A percentile compares a stretch with the other conserved stretches of the same genome.
phyloP scores from a whole-genome alignment of 305 asterid species.

The Fraxinus paxiana region DNA sequence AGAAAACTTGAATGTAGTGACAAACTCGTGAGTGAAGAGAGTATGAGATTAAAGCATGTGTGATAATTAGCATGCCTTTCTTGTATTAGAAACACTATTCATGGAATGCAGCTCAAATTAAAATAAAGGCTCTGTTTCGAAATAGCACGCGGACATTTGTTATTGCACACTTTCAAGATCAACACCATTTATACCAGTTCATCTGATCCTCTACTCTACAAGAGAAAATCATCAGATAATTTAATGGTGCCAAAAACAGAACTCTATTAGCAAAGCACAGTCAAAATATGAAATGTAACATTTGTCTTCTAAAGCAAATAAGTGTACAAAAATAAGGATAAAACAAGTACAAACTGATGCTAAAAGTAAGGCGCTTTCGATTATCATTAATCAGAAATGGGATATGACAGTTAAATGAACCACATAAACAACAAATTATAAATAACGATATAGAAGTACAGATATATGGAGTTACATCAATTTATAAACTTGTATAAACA shows the following conservation, averaged over 20 bases:
- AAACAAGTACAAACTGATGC: background rate
- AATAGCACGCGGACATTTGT: conserved; percentile 4
- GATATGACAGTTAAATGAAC: background rate
- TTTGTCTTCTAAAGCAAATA: background rate
- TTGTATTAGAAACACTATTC: background rate
- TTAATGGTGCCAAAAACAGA: background rate
- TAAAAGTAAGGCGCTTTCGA: background rate
- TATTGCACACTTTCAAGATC: conserved; percentile 9
- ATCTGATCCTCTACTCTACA: conserved; percentile 9
- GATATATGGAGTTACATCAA: background rate
- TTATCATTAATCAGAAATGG: background rate
- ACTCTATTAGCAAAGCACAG: background rate
- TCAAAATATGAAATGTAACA: background rate
- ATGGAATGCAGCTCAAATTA: background rate
- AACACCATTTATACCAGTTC: conserved; percentile 11
- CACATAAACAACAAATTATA: background rate
- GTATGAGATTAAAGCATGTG: background rate
- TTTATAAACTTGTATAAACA: background rate
- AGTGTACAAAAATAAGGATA: background rate
- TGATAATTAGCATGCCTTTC: background rate
- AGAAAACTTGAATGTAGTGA: background rate
- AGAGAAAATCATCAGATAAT: background rate
- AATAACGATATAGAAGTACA: background rate
- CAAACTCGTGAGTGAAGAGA: background rate
- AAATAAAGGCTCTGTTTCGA: background rate